Conservation (phyloP, 2,329 filamentous ascomycete genomes). For the Lasiodiplodia citricola region DNA sequence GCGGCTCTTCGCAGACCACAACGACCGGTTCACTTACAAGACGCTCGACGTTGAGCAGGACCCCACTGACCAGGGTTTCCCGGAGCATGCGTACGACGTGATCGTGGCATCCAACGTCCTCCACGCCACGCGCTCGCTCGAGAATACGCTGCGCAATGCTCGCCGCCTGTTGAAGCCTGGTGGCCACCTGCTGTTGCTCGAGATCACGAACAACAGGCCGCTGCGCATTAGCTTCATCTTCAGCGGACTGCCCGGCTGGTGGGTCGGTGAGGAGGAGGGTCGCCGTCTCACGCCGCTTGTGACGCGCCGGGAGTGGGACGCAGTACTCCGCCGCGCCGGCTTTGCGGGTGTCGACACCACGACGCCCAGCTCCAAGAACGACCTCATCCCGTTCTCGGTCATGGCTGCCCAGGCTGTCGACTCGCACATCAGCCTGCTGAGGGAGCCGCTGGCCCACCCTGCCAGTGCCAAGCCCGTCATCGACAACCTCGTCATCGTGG, state of each 20-base stretch:
- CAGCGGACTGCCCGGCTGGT: conserved; percentile 43
- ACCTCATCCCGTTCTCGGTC: conserved; percentile 13
- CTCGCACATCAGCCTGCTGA: conserved; percentile 27
- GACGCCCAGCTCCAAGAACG: not conserved
- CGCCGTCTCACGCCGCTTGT: conserved; percentile 33
- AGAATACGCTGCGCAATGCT: conserved; percentile 25
- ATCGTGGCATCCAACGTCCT: conserved; percentile 31
- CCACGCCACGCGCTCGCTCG: conserved; percentile 30
- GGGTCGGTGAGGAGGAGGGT: conserved; percentile 39
- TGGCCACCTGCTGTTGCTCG: conserved; percentile 33
- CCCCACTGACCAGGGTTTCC: conserved; percentile 27
- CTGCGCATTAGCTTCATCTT: not conserved
- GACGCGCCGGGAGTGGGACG: conserved; percentile 1
- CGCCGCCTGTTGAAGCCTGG: conserved; percentile 7
- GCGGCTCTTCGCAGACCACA: conserved; percentile 5
- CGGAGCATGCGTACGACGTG: conserved; percentile 29
- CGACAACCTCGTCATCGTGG: not conserved
- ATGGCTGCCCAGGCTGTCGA: conserved; percentile 31
- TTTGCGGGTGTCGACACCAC: conserved; percentile 7
- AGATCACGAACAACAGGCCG: conserved; percentile 37
- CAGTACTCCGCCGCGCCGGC: not conserved
- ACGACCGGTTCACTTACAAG: conserved; percentile 25
- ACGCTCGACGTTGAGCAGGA: conserved; percentile 4
- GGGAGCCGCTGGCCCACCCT: conserved; percentile 25
- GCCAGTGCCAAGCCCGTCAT: too few species aligned